Conservation (phyloP, 2,329 filamentous ascomycete species). For the Niveomyces coronatus region DNA sequence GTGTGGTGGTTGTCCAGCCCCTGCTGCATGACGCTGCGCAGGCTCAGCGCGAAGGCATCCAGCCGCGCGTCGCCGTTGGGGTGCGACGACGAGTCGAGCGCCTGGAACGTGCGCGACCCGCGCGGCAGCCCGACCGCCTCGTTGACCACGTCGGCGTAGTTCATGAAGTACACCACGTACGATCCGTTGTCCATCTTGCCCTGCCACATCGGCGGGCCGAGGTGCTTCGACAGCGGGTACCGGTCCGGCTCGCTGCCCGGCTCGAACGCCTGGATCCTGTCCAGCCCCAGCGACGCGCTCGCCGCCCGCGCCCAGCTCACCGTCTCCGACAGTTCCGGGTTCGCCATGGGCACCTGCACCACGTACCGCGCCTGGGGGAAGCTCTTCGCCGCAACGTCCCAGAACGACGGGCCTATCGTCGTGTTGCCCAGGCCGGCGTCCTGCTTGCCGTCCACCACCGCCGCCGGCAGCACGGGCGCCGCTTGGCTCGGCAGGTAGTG, state of each 20-base stretch:
- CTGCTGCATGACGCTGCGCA: background rate
- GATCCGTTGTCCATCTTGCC: slow-evolving; percentile 23
- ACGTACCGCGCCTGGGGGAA: slow-evolving; percentile 24
- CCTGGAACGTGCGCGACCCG: slow-evolving; percentile 21
- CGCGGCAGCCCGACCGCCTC: slow-evolving; percentile 18
- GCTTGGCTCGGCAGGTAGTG: slow-evolving; percentile 22
- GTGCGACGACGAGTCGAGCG: slow-evolving; percentile 23
- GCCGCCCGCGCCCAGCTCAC: slow-evolving; percentile 23
- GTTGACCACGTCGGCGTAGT: slow-evolving; percentile 21
- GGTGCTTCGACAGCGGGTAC: slow-evolving; percentile 19
- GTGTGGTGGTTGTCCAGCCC: slow-evolving; percentile 22
- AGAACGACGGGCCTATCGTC: slow-evolving; percentile 25
- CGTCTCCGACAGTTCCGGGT: slow-evolving; percentile 24
- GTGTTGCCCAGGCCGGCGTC: slow-evolving; percentile 23
- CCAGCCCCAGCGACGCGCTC: slow-evolving; percentile 18
- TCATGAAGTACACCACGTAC: slow-evolving; percentile 26
- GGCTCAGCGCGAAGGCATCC: slow-evolving; percentile 7
- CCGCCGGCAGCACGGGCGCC: slow-evolving; percentile 20
- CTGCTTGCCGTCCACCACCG: slow-evolving; percentile 24
- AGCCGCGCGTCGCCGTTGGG: background rate
- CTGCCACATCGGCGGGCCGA: slow-evolving; percentile 24
- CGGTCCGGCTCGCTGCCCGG: slow-evolving; percentile 26
- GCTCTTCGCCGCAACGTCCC: slow-evolving; percentile 18
- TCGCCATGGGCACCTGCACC: slow-evolving; percentile 25
- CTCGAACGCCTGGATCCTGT: slow-evolving; percentile 26